phyloP scores from a whole-genome alignment of 2,329 filamentous ascomycete genomes.

The Paramyrothecium sp. region DNA sequence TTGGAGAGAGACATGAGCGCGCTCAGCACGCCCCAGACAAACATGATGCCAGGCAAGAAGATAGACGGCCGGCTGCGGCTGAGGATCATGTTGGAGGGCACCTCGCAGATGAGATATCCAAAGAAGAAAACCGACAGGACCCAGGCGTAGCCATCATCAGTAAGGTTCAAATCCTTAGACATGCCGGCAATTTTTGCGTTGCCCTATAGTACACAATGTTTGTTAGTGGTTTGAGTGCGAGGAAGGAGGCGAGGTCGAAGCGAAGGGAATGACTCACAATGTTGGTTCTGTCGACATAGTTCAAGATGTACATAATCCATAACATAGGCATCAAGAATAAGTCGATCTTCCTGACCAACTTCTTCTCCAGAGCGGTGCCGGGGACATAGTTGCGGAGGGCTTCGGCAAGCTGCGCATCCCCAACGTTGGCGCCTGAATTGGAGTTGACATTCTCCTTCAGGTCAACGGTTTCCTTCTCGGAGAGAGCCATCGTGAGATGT shows the following conservation, averaged over 20 bases:
- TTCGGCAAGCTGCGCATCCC: slow-evolving; percentile 19
- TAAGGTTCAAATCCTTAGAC: slow-evolving; percentile 37
- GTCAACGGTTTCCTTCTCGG: background rate
- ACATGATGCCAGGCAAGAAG: slow-evolving; percentile 50
- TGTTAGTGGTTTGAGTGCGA: background rate
- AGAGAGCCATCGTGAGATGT: background rate
- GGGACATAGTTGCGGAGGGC: slow-evolving; percentile 24
- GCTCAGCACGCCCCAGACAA: slow-evolving; percentile 36
- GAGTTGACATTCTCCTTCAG: background rate
- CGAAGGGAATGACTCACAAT: slow-evolving; percentile 14
- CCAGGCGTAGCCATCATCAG: slow-evolving; percentile 48
- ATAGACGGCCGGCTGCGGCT: slow-evolving; percentile 44
- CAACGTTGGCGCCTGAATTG: no score
- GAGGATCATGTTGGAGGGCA: slow-evolving; percentile 54
- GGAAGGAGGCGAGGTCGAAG: background rate
- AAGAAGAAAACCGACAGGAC: slow-evolving; percentile 54
- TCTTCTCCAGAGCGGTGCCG: slow-evolving; percentile 15
- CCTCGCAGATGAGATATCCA: slow-evolving; percentile 50
- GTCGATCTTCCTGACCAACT: slow-evolving; percentile 31
- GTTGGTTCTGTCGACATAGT: slow-evolving; percentile 26
- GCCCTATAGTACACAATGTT: slow-evolving; percentile 20
- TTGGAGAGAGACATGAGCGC: slow-evolving; percentile 48
- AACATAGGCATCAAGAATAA: slow-evolving; percentile 43
- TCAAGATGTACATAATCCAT: slow-evolving; percentile 45
- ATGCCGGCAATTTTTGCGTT: slow-evolving; percentile 53